Evolutionary conservation across 148 eudicot genomes (phyloP), one percentile per base, ranked within the genome.

Genomic region (Pouteria glomerata): DNA sequence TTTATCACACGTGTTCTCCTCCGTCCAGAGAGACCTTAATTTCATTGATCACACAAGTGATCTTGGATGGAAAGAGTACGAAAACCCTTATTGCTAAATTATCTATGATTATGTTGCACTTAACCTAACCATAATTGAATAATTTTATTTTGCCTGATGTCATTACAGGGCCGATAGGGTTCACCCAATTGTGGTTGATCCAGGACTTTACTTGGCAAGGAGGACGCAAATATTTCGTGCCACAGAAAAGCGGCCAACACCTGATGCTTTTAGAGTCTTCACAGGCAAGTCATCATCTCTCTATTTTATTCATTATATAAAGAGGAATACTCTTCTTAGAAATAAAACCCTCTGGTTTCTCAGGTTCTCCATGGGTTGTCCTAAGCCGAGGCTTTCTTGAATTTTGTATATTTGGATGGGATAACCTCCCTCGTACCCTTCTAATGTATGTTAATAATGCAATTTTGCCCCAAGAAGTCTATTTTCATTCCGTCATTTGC

Each of bases 61-160:
- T 78, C 94, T 93, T 23, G 92, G 92, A 71, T 93, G 93, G 94
- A 93, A 93, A 89, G 96, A 91, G 97, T 91, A 90, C 50, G 97
- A 76, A 78, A 78, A 76, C 57, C 76, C 73, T 72, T 31, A 26
- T 71, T 50, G 57, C 69, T 45, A 11, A 70, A 39, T 74, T 16
- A 13, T 30, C 56, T 34, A 10, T 67, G 1, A 29, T 60, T 55
- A 1, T 21, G 11, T 52, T 31, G 51, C 51, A 2, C 24, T 27
- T 55, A 41, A 33, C 45, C 31, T 59, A 44, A 58, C 8, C 29
- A 21, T 37, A 16, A 47, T 61, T 37, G 31, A 56, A 12, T 48
- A 30, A 55, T 44, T 31, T 29, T 18, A 39, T 33, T 31, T 24
- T 39, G 41, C 64, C 33, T 66, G 31, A 52, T 55, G 74, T 70